Percentiles rank a stretch among this genome's conserved stretches.
Conservation (phyloP, 768 basidiomycete genomes). For the Rhizopogon vulgaris region DNA sequence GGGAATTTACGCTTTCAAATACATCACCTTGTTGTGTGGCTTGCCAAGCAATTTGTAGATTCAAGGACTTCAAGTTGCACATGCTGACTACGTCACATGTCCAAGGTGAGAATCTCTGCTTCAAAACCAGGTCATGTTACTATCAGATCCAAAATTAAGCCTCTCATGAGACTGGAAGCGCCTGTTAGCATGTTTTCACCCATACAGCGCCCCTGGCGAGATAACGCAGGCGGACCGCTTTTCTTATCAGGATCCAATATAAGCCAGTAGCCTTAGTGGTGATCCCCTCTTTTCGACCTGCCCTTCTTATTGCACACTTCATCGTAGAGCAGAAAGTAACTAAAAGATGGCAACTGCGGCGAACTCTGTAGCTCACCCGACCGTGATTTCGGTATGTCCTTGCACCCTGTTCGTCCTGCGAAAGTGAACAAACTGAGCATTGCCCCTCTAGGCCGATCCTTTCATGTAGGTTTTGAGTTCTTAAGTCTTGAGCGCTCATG, state of each 20-base stretch:
- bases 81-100: no score
- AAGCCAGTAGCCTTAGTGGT: neutral
- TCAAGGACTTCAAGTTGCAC: no score
- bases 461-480: conserved; percentile 44
- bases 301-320: neutral
- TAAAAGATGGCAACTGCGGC: conserved; percentile 49
- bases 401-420: neutral
- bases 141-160: neutral
- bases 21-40: neutral
- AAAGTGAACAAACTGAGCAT: neutral
- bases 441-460: conserved; percentile 50
- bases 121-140: neutral
- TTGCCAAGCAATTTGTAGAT: neutral
- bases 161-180: neutral
- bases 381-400: conserved; percentile 43
- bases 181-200: neutral
- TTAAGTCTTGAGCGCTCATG: neutral
- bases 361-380: conserved; percentile 57
- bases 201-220: neutral
- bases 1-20: neutral
- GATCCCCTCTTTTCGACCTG: neutral
- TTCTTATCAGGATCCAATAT: conserved; percentile 2
- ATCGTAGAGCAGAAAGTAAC: neutral
- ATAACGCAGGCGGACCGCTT: conserved; percentile 1
- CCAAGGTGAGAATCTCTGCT: neutral